phyloP scores from a whole-genome alignment of 1,284 basidiomycete genomes.

The Fomitopsis palustris region DNA sequence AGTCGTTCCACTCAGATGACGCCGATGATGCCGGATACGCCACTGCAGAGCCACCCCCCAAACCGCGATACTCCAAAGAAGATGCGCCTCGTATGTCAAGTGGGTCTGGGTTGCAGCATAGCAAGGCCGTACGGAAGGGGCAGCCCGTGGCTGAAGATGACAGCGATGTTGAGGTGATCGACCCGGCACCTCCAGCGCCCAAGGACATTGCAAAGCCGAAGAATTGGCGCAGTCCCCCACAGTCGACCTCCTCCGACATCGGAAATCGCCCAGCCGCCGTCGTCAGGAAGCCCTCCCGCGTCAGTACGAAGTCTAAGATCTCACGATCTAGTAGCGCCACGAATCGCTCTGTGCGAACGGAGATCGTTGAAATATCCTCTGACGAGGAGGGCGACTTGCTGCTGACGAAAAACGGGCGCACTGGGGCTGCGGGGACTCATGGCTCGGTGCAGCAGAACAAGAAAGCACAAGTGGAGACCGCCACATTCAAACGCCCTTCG shows the following conservation, averaged over 20 bases:
- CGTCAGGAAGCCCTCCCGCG: not conserved
- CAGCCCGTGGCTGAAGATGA: not conserved
- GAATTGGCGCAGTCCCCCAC: not conserved
- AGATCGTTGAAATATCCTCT: slow-evolving; percentile 24
- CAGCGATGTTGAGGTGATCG: not conserved
- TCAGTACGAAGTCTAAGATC: not conserved
- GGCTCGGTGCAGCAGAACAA: not conserved
- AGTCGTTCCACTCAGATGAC: slow-evolving; percentile 25
- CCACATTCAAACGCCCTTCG: not conserved
- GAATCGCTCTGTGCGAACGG: slow-evolving; percentile 4
- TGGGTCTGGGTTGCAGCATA: not conserved
- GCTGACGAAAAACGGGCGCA: not conserved
- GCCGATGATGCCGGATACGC: slow-evolving; percentile 29
- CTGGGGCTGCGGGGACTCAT: not conserved
- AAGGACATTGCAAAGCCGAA: not conserved
- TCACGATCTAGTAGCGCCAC: not conserved
- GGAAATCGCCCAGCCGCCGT: not conserved
- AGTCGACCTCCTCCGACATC: not conserved
- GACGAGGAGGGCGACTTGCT: slow-evolving; percentile 16
- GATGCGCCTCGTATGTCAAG: not conserved
- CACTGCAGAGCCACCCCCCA: slow-evolving; percentile 18
- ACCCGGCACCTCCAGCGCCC: not conserved
- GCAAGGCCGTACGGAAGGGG: not conserved
- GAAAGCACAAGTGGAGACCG: not conserved
- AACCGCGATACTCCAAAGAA: not conserved